Evolutionary conservation across 495 filamentous ascomycete species (phyloP).

Genomic region (Trichoderma orchidacearum): DNA sequence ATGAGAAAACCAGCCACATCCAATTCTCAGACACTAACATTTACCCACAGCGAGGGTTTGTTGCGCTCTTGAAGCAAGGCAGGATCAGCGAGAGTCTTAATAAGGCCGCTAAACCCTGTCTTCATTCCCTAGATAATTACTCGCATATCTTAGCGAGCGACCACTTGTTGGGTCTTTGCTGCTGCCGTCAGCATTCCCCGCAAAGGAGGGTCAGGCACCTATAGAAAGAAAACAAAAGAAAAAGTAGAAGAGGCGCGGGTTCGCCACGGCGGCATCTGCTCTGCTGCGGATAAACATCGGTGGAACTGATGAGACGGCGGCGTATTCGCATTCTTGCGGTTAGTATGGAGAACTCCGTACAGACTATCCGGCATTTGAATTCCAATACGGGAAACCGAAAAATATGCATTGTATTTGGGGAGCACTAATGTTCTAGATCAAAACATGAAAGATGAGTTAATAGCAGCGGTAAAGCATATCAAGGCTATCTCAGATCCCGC

Average conservation of each 20-base stretch:
- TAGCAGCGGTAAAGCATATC: too few species aligned
- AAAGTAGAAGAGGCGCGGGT: background rate
- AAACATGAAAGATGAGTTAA: too few species aligned
- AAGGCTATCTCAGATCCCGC: too few species aligned
- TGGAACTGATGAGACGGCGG: too few species aligned
- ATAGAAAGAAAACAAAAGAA: background rate
- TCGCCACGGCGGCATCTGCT: background rate
- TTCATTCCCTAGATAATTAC: background rate
- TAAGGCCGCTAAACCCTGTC: background rate
- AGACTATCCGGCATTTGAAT: too few species aligned
- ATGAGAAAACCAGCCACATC: background rate
- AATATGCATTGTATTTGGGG: too few species aligned
- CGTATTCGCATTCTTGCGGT: too few species aligned
- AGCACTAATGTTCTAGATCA: too few species aligned
- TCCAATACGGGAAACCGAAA: too few species aligned
- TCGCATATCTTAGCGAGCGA: background rate
- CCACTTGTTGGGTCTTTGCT: background rate
- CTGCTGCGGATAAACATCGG: background rate
- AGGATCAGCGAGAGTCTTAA: background rate
- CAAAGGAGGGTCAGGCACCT: background rate
- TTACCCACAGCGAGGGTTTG: background rate
- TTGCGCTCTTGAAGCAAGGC: too few species aligned
- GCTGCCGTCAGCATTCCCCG: background rate
- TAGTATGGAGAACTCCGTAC: too few species aligned
- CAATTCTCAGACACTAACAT: background rate